Evolutionary conservation across 2,329 filamentous ascomycete species (phyloP), one percentile per base, ranked within the genome.

Genomic region (Passalora sequoiae): DNA sequence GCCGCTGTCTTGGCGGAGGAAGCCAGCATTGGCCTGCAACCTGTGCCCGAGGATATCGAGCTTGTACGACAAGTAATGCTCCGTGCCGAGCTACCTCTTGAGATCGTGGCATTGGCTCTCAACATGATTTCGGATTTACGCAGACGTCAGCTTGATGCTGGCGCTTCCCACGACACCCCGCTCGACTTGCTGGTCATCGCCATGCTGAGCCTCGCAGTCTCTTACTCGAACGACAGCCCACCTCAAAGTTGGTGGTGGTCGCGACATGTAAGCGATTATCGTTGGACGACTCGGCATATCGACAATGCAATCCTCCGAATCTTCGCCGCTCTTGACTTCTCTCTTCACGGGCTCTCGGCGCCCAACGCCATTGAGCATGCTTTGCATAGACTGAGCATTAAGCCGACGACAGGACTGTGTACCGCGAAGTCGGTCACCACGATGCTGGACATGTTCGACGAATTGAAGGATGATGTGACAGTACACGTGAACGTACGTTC

Each of bases 61-160:
- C 33, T 44, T 28, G 49, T 62, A 25, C 47, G 49, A 17, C 38
- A 48, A 10, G 46, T 61, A n/a, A 46, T 64, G n/a, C 21, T 50
- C 5, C 52, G 47, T 4, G 56, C 56, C 15, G 47, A 49, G 4
- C 39, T 61, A 6, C 59, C 58, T 4, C 41, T 57, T 12, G 57
- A 60, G 33, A 48, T 60, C 13, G 33, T 63, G 28, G 61, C 56
- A 1, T 10, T 61, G 8, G 49, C 60, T 2, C 55, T 57, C 51
- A 61, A 59, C 50, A 59, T 62, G 22, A 40, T 62, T 24, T 43
- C 47, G 35, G 49, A 43, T 9, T 38, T 57, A 22, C 41, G 39
- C 9, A 17, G 10, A 6, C 29, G 15, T n/a, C n/a, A 36, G 13
- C 6, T 33, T 9, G 28, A 39, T 22, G 4, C 32, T 7, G 45